A percentile compares a stretch with the other conserved stretches of the same genome.
These are phyloP conservation scores for Coniochaeta sp. DNA, from an alignment of 2,329 filamentous ascomycete species.

Conservation along the genomic window DNA sequence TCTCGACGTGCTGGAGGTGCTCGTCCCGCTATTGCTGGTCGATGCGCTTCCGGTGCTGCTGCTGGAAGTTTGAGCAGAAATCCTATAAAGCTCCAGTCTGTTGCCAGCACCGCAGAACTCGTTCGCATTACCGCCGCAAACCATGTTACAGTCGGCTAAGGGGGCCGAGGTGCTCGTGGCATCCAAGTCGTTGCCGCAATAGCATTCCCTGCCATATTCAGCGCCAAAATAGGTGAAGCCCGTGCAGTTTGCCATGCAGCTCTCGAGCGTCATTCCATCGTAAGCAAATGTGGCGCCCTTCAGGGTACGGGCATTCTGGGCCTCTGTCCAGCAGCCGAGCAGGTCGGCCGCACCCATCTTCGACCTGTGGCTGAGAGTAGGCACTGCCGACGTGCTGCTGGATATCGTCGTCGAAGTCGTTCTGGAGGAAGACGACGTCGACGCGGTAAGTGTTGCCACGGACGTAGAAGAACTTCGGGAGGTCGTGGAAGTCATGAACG, in stretches of 20 bases:
- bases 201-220: conserved; percentile 46
- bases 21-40: conserved; percentile 14
- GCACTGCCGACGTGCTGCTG: conserved; percentile 10
- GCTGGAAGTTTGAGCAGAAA: conserved; percentile 24
- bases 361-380: conserved; percentile 26
- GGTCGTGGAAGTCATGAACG: neutral
- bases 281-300: conserved; percentile 30
- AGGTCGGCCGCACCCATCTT: conserved; percentile 35
- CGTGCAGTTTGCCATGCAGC: conserved; percentile 37
- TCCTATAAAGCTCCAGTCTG: conserved; percentile 23
- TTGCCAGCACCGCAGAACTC: conserved; percentile 30
- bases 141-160: conserved; percentile 27
- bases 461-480: conserved; percentile 16
- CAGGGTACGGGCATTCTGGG: conserved; percentile 33
- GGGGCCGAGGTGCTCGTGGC: conserved; percentile 21
- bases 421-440: conserved; percentile 23
- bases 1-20: neutral
- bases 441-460: conserved; percentile 33
- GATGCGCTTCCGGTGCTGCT: conserved; percentile 19
- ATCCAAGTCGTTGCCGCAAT: conserved; percentile 37
- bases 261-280: conserved; percentile 42
- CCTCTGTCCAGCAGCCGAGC: conserved; percentile 42
- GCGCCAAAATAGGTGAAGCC: conserved; percentile 41
- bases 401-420: conserved; percentile 15
- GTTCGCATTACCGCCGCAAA: conserved; percentile 25